Base-by-base conservation (phyloP, 2,329 filamentous ascomycete genomes). In the Arthroderma uncinatum region DNA sequence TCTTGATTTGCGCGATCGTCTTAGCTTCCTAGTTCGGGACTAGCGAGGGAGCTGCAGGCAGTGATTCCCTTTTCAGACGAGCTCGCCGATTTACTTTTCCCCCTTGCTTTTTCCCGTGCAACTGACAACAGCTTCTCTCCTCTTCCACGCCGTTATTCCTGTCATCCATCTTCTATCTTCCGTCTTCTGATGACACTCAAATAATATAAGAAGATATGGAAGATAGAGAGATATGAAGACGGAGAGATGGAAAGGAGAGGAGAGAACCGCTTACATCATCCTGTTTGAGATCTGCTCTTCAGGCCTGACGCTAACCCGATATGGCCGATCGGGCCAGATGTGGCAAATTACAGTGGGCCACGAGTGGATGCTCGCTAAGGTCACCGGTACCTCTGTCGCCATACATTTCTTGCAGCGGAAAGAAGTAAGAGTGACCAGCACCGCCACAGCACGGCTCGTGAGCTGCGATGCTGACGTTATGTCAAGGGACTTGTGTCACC, bases 1-100 rank as follows among this genome's bases (percentile, higher is more conserved):
- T 36, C n/a, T 36, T 36, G 56, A 25, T 34, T 34, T 54, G 14
- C 42, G 25, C 21, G 21, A 6, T 16, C 40, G 34, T 21, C 30
- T 19, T 56, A 19, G 21, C 33, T 42, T 57, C 55, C 47, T 14
- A n/a, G 44, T 48, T 30, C 23, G 44, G 44, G 44, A 48, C 44
- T 48, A 48, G 44, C 23, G 44, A 48, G 44, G 10, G 44, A 48
- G 21, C 44, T 25, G 25, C 44, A 48, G 44, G 5, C 23, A 2
- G 3, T 19, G 21, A n/a, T 48, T 48, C 44, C 44, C 23, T 5
- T 48, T 48, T 48, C 21, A 21, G 44, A 48, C 21, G 44, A 48
- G 44, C 44, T 30, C 44, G 21, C 44, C 44, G 44, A 48, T 48
- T 48, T 48, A 25, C 25, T 48, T 48, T 48, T 48, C 33, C 12